phyloP scores from a whole-genome alignment of 768 basidiomycete species.

The Boletus sp. region DNA sequence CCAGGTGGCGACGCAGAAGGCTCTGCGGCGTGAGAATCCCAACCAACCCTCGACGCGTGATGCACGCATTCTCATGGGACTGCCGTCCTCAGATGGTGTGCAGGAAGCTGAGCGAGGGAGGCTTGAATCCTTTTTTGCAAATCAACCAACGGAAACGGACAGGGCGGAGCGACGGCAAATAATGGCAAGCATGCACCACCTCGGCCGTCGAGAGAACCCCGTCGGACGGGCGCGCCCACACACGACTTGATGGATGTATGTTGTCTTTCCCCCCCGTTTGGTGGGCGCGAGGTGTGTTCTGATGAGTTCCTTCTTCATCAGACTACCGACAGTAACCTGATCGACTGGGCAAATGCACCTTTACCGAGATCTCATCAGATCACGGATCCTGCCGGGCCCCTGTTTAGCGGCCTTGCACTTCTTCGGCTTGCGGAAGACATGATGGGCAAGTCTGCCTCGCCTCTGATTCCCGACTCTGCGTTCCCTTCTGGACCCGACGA shows the following conservation, averaged over 20 bases:
- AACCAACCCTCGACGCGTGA: constrained; percentile 78
- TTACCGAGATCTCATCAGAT: constrained; percentile 65
- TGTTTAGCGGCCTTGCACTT: constrained; percentile 73
- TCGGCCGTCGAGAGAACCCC: constrained; percentile 64
- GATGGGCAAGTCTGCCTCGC: constrained; percentile 61
- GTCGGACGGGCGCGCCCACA: constrained; percentile 39
- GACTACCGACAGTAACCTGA: constrained; percentile 48
- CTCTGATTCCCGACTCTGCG: constrained; percentile 72
- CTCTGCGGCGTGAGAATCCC: constrained; percentile 80
- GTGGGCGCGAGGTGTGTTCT: neutral
- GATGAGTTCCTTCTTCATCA: neutral
- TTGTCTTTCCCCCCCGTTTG: neutral
- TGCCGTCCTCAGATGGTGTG: constrained; percentile 32
- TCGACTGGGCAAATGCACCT: constrained; percentile 88
- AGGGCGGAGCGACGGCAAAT: constrained; percentile 15
- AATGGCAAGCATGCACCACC: constrained; percentile 43
- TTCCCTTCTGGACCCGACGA: constrained; percentile 68
- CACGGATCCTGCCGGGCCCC: constrained; percentile 38
- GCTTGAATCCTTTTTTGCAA: constrained; percentile 56
- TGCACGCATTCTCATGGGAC: constrained; percentile 71
- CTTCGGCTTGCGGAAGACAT: constrained; percentile 84
- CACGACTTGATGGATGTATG: constrained; percentile 20
- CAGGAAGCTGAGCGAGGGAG: constrained; percentile 44
- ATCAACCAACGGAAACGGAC: constrained; percentile 28
- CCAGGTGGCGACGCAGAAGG: constrained; percentile 84